Base-by-base conservation (phyloP, 345 rosid species). In the Draba incana region DNA sequence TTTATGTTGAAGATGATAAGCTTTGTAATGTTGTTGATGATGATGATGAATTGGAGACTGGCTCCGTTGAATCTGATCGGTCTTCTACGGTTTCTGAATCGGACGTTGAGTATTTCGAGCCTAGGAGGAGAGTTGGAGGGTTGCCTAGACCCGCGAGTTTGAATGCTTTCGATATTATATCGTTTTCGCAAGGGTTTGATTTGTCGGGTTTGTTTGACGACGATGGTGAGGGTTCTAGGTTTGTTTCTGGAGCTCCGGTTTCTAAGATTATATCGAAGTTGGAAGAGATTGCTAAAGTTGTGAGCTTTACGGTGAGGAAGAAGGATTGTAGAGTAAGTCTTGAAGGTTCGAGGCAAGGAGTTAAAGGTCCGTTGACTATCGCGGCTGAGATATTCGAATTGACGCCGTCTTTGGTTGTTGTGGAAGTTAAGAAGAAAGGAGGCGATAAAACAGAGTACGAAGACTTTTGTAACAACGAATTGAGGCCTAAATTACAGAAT, bases 361-460 rank as follows among this genome's bases (percentile, higher is more conserved):
- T 74, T 42, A 87, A 81, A 49, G 92, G 92, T 61, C 89, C 87
- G 0, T 70, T 87, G 64, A 75, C 89, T 2, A 81, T 87, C 52
- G 84, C 87, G 0, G 87, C 89, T 0, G 92, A 87, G 84, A 84
- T 87, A 43, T 87, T 87, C n/a, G 92, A 87, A 45, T 67, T 87
- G 63, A 88, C 89, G 14, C 92, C 91, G 1, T 64, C 75, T 2
- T 77, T 89, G 82, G 91, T 85, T 23, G 85, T 92, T 41, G 86
- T 92, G 20, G 98, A 92, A 75, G 93, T 92, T 0, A 92, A 83
- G 92, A 92, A 88, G 87, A 89, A 92, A 80, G 89, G 92, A 56
- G 98, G 98, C 2, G 95, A 92, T 20, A 84, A 33, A 75, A 83
- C 79, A 4, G 98, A 92, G 79, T 92, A 86, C 11, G 98, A 88